A percentile compares a stretch with the other conserved stretches of the same genome.
phyloP scores from a whole-genome alignment of 73 alveolate species.

The Symbiodinium pilosum region DNA sequence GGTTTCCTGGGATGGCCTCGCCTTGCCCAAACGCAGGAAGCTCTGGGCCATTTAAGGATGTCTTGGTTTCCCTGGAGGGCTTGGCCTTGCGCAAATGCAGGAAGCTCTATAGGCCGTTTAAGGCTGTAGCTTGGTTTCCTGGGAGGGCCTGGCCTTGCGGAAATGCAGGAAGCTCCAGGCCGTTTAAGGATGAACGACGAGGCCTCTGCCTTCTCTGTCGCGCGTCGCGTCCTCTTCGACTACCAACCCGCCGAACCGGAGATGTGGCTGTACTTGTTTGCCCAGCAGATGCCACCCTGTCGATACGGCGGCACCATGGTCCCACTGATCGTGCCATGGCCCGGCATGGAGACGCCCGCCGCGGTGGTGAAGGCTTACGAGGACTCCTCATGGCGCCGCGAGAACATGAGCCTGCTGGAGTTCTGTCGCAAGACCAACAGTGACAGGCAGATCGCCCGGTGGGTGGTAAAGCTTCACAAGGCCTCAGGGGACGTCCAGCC shows the following conservation, averaged over 20 bases:
- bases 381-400: not conserved
- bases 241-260: conserved; percentile 16
- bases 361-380: not conserved
- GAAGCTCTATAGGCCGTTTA: no score
- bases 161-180: no score
- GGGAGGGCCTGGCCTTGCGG: no score
- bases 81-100: no score
- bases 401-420: not conserved
- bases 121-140: no score
- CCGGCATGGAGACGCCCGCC: not conserved
- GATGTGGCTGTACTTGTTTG: not conserved
- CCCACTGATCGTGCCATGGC: not conserved
- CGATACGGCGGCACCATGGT: conserved; percentile 14
- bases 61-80: no score
- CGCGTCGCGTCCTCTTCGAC: conserved; percentile 16
- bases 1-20: no score
- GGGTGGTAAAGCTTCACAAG: conserved; percentile 1
- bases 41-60: no score
- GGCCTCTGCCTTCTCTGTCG: conserved; percentile 15
- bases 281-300: not conserved
- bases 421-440: not conserved
- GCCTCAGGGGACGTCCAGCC: not conserved
- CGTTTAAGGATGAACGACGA: no score
- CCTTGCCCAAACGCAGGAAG: no score
- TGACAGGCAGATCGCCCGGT: not conserved